Base-by-base conservation (phyloP, 2,329 filamentous ascomycete genomes). In the Lachnellula hyalina region DNA sequence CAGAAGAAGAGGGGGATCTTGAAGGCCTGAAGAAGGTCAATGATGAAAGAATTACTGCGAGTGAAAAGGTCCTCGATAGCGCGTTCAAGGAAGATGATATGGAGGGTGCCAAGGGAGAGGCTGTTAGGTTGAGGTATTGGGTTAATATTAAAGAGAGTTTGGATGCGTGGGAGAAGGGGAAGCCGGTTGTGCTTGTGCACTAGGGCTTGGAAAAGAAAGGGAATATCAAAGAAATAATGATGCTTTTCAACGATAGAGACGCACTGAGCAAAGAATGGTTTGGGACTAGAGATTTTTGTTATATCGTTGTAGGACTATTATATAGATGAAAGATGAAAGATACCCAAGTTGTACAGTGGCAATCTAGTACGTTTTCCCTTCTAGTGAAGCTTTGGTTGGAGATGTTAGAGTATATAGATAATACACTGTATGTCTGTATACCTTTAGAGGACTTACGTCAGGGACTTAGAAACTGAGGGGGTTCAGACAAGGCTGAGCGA, bases 61-160 rank as follows among this genome's bases (percentile, higher is more conserved):
- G 86, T 65, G 86, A 92, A 67, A 72, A 71, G 49, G 70, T 72
- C 1, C 66, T 97, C 23, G 87, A 81, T 47, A 65, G 70, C 52
- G 82, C 84, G 0, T 93, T 97, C 68, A 77, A 74, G 58, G 65
- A 70, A 8, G 87, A 86, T 48, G 82, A 93, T 67, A 68, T 89
- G 40, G 78, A 84, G 41, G 72, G 59, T 8, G 93, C 91, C 15
- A 84, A 81, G 72, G 72, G 69, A 57, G 90, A 95, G 78, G 85
- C 86, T 46, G 84, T 96, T 1, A 78, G 81, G 70, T 72, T 96
- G 74, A 78, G 90, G 70, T 97, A 96, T 75, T 96, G 93, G 93
- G 80, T 87, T 53, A 96, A 92, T 72, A 86, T 97, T 58, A 80
- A 84, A 59, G 87, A 95, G 71, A 88, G 85, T 47, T 75, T 96